Percentiles rank a stretch among this genome's conserved stretches.
These are phyloP conservation scores for Aspergillus tubingensis DNA, from an alignment of 2,329 filamentous ascomycete genomes.

Conservation along the genomic window DNA sequence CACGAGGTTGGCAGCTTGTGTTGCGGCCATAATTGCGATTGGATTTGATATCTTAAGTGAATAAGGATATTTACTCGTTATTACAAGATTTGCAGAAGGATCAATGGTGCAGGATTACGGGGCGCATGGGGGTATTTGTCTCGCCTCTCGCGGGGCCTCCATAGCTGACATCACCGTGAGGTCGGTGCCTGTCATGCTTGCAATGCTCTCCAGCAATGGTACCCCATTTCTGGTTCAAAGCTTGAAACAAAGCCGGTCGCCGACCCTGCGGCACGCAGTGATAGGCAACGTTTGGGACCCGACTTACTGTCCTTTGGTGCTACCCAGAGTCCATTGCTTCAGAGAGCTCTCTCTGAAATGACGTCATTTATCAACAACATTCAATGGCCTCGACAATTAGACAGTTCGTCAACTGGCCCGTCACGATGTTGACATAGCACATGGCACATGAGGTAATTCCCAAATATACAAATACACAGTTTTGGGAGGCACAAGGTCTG, in stretches of 20 bases:
- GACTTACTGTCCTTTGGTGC: neutral
- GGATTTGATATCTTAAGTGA: too few species aligned
- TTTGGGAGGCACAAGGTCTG: neutral
- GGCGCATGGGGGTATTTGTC: neutral
- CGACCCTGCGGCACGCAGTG: neutral
- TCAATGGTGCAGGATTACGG: neutral
- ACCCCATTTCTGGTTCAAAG: neutral
- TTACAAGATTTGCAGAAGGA: neutral
- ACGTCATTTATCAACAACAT: neutral
- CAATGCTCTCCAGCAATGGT: neutral
- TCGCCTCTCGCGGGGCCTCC: neutral
- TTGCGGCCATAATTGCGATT: constrained; percentile 52
- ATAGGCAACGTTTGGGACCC: neutral
- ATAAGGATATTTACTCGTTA: neutral
- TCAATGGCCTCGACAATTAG: neutral
- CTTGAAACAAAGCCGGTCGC: neutral
- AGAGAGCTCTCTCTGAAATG: neutral
- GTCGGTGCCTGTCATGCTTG: constrained; percentile 5
- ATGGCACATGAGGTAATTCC: neutral
- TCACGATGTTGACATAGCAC: neutral
- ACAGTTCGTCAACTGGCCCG: neutral
- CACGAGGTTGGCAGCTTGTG: constrained; percentile 66
- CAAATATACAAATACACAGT: neutral
- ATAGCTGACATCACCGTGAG: constrained; percentile 25
- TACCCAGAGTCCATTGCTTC: neutral